Evolutionary conservation across 202 grass and related monocot species (phyloP), one percentile per base, ranked within the genome.

Genomic region (Miscanthus sacchariflorus): DNA sequence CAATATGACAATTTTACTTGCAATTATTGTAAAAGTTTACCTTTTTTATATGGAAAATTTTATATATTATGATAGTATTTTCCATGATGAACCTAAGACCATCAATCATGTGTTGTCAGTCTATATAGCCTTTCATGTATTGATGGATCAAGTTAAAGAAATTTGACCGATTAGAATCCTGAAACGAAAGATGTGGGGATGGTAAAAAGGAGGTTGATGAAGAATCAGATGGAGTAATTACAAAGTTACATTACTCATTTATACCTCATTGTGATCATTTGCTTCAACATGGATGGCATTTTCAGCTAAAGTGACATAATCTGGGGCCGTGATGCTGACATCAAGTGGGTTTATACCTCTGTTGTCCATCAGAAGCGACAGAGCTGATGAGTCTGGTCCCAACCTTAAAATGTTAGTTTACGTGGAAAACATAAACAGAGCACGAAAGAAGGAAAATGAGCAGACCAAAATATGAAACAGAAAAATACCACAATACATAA

Each of bases 311-410:
- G 40, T 93, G 58, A 95, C 82, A 90, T 92, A 95, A 76, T 87
- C 70, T 76, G 97, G 94, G 72, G 84, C 91, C 0, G 43, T 71
- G 65, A 99, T 93, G 68, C 79, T 88, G 88, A 96, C 91, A 83
- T 95, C 89, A 84, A 99, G 84, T 68, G 71, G 71, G 70, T 61
- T 44, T 40, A 82, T 45, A 39, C 90, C 93, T 87, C 85, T 96
- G 77, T 99, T 99, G 83, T 93, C 87, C 74, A 96, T 92, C 79
- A 99, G 87, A 88, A 99, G 93, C 42, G 94, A 96, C 45, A 99
- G 84, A 78, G 91, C 88, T 85, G 86, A 84, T 5, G 91, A 99
- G 91, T 99, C 97, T 99, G 89, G 43, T 79, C 68, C 78, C 77
- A 89, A 81, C 17, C 35, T 3, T 64, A 84, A 80, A 17, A 89